These are phyloP conservation scores for Mucor circinelloides DNA, from an alignment of 371 early-diverging fungal genomes.

Conservation along the genomic window DNA sequence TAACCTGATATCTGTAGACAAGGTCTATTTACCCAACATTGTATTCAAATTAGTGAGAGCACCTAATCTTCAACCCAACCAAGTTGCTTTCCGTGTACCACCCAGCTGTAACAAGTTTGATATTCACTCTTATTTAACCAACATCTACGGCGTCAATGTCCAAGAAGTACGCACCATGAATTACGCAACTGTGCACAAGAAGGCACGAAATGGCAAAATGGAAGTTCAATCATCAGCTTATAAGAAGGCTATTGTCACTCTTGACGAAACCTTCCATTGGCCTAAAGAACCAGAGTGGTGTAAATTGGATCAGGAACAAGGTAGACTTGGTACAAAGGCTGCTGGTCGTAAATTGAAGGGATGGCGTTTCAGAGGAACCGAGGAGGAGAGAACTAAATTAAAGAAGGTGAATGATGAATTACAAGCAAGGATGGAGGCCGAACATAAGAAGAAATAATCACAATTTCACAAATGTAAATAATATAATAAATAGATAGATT, in stretches of 20 bases:
- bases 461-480: conserved; percentile 11
- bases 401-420: conserved; percentile 30
- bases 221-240: conserved; percentile 56
- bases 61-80: conserved; percentile 82
- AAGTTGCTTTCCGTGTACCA: conserved; percentile 92
- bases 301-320: conserved; percentile 42
- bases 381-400: conserved; percentile 34
- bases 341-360: conserved; percentile 71
- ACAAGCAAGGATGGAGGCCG: conserved; percentile 19
- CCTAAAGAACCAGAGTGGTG: conserved; percentile 70
- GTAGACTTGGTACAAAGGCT: conserved; percentile 58
- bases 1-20: conserved; percentile 33
- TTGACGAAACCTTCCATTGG: conserved; percentile 78
- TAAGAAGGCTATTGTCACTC: conserved; percentile 94
- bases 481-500: neutral
- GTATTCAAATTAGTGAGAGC: conserved; percentile 85
- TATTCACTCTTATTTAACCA: conserved; percentile 83
- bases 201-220: conserved; percentile 52
- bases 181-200: conserved; percentile 60
- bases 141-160: conserved; percentile 84
- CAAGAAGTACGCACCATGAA: conserved; percentile 92
- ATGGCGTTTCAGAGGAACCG: conserved; percentile 68
- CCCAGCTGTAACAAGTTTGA: conserved; percentile 94
- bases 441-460: conserved; percentile 10
- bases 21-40: conserved; percentile 91